phyloP scores from a whole-genome alignment of 345 rosid species.

The Fremontodendron californicum region DNA sequence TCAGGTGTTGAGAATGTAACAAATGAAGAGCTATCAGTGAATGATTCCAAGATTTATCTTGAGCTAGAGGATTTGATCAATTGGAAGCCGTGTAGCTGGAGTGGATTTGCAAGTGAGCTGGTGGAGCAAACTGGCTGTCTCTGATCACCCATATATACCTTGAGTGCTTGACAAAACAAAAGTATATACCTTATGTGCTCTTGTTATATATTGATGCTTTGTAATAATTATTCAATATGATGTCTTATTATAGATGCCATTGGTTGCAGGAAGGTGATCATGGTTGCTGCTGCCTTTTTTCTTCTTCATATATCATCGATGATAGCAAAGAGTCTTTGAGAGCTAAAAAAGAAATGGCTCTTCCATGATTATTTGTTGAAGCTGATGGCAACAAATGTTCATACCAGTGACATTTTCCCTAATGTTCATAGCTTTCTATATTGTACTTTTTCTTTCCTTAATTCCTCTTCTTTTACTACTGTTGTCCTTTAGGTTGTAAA shows the following conservation, averaged over 20 bases:
- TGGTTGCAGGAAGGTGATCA: neutral
- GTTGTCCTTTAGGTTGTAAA: neutral
- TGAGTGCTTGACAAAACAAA: neutral
- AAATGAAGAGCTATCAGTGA: constrained; percentile 22
- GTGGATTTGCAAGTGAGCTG: constrained; percentile 26
- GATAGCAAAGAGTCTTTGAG: neutral
- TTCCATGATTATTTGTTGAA: neutral
- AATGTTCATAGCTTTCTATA: neutral
- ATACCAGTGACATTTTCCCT: neutral
- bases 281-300: neutral
- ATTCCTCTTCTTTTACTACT: neutral
- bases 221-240: neutral
- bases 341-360: neutral
- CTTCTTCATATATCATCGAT: neutral
- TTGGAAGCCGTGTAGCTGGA: constrained; percentile 31
- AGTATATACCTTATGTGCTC: neutral
- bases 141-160: constrained; percentile 16
- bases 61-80: constrained; percentile 33
- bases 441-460: neutral
- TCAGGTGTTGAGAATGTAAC: neutral
- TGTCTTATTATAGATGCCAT: neutral
- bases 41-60: constrained; percentile 28
- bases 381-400: neutral
- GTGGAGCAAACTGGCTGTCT: constrained; percentile 30
- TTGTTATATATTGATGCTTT: neutral